Base-by-base conservation (phyloP, 495 filamentous ascomycete genomes). In the Halenospora varia region DNA sequence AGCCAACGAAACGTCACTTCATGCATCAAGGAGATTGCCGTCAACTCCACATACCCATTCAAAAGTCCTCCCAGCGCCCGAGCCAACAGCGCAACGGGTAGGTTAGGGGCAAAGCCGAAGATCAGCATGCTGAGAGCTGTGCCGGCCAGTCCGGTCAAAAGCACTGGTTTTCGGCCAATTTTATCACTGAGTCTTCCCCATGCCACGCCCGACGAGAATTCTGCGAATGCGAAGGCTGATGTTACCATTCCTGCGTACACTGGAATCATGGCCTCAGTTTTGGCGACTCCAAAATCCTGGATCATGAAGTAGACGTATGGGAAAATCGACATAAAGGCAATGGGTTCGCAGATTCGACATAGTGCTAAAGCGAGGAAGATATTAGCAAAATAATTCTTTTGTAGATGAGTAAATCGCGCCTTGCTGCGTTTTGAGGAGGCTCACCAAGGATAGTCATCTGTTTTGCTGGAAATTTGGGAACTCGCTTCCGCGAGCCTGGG, bases 221-320 rank as follows among this genome's bases (percentile, higher is more conserved):
- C 94, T 26, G 94, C 92, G 61, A 99, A 89, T 19, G 94, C 93
- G 71, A 97, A 99, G 0, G 94, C 85, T 2, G 95, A 96, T 1
- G 92, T 97, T 60, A 99, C 92, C 86, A 97, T 87, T 61, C 95
- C 95, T 42, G 89, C 91, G 68, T 97, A 99, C 52, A 96, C 77
- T 18, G 92, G 87, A 63, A 97, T 96, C 68, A 88, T 82, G 59
- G 80, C 82, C 53, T 89, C 79, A 65, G 89, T 86, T 57, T 87
- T 53, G 39, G 58, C 66, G 70, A 94, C 85, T 62, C 89, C 75
- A 73, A 99, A 99, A 35, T 88, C 89, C 63, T 89, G 79, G 48
- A 97, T 89, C 94, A 99, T 99, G 75, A 87, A 94, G 75, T 96
- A 99, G 66, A 93, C 92, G 68, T 99, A 99, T 2, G 94, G 95